Evolutionary conservation across 176 grass and related monocot genomes (phyloP).

Genomic region (Eragrostis curvula): DNA sequence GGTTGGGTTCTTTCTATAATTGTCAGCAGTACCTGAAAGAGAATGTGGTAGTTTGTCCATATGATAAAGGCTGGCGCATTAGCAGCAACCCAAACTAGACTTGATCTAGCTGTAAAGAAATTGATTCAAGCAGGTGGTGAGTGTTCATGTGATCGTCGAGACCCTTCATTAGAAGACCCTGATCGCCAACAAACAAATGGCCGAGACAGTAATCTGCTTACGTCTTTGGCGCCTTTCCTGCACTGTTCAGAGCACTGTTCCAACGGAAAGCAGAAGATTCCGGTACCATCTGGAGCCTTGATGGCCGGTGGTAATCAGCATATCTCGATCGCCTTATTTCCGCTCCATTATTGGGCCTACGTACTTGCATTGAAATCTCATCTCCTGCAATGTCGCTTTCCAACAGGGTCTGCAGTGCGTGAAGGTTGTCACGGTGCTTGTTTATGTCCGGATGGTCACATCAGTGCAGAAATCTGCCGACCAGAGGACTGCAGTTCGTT

Average conservation of each 20-base stretch:
- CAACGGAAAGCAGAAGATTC: background rate
- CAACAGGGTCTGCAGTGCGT: background rate
- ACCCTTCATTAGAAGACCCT: background rate
- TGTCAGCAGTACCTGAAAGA: background rate
- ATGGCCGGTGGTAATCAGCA: background rate
- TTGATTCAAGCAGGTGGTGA: background rate
- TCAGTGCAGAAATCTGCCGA: conserved; percentile 1
- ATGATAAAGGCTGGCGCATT: background rate
- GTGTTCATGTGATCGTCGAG: background rate
- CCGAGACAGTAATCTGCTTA: background rate
- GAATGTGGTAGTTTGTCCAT: background rate
- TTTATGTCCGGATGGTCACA: background rate
- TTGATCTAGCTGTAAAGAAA: background rate
- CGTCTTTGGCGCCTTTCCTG: background rate
- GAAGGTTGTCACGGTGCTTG: background rate
- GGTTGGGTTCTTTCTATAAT: background rate
- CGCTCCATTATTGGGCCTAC: conserved; percentile 14
- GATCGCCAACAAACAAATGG: background rate
- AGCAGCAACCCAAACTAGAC: background rate
- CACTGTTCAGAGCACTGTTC: background rate
- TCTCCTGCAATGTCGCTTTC: background rate
- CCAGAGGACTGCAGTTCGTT: conserved; percentile 25
- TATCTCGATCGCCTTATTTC: background rate
- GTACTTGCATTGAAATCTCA: background rate
- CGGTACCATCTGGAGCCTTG: background rate